These are phyloP conservation scores for Exidia glandulosa DNA, from an alignment of 768 basidiomycete genomes.

Conservation along the genomic window DNA sequence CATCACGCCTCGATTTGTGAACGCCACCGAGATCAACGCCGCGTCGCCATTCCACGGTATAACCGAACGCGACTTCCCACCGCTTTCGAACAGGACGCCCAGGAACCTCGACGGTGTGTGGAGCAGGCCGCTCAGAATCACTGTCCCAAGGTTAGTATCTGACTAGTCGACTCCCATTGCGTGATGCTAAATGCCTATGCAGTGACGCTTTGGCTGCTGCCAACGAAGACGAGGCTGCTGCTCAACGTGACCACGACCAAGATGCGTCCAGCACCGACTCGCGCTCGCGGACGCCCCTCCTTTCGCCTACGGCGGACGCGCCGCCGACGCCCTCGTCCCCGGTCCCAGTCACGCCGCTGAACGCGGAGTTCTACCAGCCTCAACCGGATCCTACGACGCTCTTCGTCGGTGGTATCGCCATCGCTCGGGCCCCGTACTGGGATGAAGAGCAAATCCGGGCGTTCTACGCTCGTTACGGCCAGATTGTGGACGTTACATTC, in stretches of 20 bases:
- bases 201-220: background rate
- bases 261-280: background rate
- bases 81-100: background rate
- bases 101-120: background rate
- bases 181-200: background rate
- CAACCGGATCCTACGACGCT: conserved; percentile 56
- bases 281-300: background rate
- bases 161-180: background rate
- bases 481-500: conserved; percentile 52
- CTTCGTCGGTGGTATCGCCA: conserved; percentile 68
- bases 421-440: conserved; percentile 54
- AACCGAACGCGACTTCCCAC: background rate
- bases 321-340: background rate
- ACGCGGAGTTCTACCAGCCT: conserved; percentile 13
- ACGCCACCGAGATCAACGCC: background rate
- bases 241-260: background rate
- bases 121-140: background rate
- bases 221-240: background rate
- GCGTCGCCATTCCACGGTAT: background rate
- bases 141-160: background rate
- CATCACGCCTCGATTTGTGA: background rate
- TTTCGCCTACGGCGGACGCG: background rate
- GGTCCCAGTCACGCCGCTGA: background rate
- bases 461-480: conserved; percentile 55
- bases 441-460: conserved; percentile 48